Conservation (phyloP, 2,329 filamentous ascomycete genomes). For the Fusarium sp. region DNA sequence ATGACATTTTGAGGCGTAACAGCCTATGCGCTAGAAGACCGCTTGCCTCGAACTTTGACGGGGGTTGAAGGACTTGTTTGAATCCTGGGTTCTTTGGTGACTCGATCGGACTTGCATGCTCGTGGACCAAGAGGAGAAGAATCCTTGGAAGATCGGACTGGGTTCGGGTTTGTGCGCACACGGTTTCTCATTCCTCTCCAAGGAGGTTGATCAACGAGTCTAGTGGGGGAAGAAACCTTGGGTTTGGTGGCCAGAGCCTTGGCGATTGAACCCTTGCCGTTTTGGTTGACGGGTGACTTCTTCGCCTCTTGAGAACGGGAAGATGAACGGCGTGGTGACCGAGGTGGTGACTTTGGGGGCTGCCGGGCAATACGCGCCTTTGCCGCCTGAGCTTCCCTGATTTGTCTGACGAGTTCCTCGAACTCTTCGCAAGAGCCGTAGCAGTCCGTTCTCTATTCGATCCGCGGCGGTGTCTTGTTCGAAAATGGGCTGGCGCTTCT, state of each 20-base stretch:
- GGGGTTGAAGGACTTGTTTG: conserved; percentile 6
- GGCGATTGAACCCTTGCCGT: neutral
- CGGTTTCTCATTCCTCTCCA: conserved; percentile 22
- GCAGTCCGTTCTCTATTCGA: conserved; percentile 53
- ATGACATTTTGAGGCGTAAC: neutral
- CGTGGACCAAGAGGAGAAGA: neutral
- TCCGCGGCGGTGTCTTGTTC: conserved; percentile 56
- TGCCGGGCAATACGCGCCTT: neutral
- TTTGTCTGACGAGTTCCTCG: conserved; percentile 39
- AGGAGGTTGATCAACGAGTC: conserved; percentile 9
- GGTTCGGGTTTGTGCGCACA: conserved; percentile 3
- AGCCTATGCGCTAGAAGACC: neutral
- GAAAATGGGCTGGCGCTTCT: conserved; percentile 52
- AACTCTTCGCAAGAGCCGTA: conserved; percentile 46
- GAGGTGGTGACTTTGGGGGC: neutral
- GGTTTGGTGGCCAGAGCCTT: neutral
- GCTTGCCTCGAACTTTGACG: conserved; percentile 34
- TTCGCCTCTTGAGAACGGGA: neutral
- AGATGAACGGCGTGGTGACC: neutral
- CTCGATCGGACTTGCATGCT: neutral
- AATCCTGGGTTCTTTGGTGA: conserved; percentile 21
- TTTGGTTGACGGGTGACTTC: neutral
- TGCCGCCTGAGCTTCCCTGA: neutral
- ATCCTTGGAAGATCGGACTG: neutral
- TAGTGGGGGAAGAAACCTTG: neutral